Conservation (phyloP, 495 filamentous ascomycete species). For the Aspergillus heteromorphus region DNA sequence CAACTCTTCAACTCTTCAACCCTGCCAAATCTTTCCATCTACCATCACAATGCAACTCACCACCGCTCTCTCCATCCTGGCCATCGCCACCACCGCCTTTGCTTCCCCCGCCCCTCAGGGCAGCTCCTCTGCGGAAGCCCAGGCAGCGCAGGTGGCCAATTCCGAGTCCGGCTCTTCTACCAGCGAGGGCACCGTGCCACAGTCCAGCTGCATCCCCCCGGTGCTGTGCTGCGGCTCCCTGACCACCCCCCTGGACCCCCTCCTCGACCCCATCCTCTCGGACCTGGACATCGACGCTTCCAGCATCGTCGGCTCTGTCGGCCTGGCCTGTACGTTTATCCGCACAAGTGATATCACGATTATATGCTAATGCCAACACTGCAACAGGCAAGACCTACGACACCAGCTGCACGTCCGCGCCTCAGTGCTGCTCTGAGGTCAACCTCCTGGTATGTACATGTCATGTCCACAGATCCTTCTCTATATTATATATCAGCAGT, state of each 20-base stretch:
- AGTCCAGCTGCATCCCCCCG: constrained; percentile 21
- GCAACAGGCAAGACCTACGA: constrained; percentile 26
- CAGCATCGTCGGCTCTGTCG: constrained; percentile 55
- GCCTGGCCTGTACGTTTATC: constrained; percentile 28
- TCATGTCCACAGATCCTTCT: not conserved
- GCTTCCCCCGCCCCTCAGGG: constrained; percentile 19
- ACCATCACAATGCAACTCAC: constrained; percentile 28
- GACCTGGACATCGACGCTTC: constrained; percentile 77
- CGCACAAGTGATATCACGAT: too few relatives aligned
- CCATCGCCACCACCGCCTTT: constrained; percentile 18
- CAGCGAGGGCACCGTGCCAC: too few relatives aligned
- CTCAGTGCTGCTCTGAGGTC: constrained; percentile 33
- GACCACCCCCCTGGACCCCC: constrained; percentile 29
- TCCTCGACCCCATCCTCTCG: constrained; percentile 72
- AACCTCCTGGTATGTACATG: constrained; percentile 29
- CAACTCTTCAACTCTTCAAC: not conserved
- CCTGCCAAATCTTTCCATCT: not conserved
- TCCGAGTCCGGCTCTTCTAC: too few relatives aligned
- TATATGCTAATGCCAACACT: constrained; percentile 3
- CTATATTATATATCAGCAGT: too few relatives aligned
- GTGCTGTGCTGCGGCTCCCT: constrained; percentile 30
- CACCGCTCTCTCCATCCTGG: constrained; percentile 14
- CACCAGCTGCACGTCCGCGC: constrained; percentile 15
- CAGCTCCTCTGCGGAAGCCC: too few relatives aligned
- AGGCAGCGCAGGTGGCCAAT: too few relatives aligned